These are phyloP conservation scores for Fusarium euwallaceae DNA, from an alignment of 2,329 filamentous ascomycete species.

Conservation along the genomic window DNA sequence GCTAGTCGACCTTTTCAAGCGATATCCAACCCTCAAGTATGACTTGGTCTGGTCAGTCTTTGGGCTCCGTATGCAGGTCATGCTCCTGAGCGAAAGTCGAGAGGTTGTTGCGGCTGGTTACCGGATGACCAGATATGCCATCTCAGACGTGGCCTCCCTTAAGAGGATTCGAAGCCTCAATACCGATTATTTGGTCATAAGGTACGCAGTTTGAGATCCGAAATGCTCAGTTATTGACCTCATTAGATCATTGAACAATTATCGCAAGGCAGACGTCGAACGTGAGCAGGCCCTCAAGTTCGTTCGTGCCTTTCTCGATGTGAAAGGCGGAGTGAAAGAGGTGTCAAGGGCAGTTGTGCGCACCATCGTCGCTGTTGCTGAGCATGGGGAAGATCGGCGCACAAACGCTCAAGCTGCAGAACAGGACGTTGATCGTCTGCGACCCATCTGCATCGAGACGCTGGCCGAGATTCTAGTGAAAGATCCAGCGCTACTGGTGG, in stretches of 20 bases:
- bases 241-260: constrained; percentile 85
- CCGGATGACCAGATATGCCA: constrained; percentile 91
- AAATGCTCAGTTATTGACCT: constrained; percentile 21
- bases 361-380: constrained; percentile 90
- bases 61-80: constrained; percentile 91
- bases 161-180: constrained; percentile 89
- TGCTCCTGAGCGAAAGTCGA: constrained; percentile 94
- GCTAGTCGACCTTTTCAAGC: constrained; percentile 95
- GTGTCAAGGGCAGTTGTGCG: constrained; percentile 89
- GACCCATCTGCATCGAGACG: constrained; percentile 93
- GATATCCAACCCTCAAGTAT: constrained; percentile 93
- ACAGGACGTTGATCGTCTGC: constrained; percentile 84
- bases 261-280: constrained; percentile 96
- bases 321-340: constrained; percentile 91
- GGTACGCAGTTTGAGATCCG: constrained; percentile 41
- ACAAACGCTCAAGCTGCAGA: constrained; percentile 76
- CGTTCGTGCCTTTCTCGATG: constrained; percentile 92
- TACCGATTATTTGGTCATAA: constrained; percentile 91
- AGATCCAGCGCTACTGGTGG: constrained; percentile 83
- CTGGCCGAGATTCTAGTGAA: constrained; percentile 91
- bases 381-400: constrained; percentile 88
- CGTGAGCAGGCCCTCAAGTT: constrained; percentile 98
- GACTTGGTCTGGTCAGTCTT: constrained; percentile 97
- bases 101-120: constrained; percentile 97
- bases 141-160: constrained; percentile 90